Base-by-base conservation (phyloP, 2,329 filamentous ascomycete genomes). In the Escovopsis weberi region DNA sequence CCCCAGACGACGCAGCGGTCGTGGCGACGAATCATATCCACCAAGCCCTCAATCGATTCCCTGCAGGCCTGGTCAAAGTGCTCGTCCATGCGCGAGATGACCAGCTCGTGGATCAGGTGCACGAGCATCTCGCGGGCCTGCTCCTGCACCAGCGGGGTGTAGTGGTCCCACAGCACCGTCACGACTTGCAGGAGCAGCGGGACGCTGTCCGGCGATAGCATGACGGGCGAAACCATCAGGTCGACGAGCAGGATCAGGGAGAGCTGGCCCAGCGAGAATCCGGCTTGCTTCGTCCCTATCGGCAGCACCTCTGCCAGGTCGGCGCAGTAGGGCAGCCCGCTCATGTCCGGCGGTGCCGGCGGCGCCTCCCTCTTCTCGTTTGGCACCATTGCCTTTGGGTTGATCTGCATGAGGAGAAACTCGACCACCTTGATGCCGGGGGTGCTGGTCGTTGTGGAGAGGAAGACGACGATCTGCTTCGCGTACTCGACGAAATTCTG, bases 401-500 rank as follows among this genome's bases (percentile, higher is more conserved):
- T 85, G 48, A 98, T 87, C 50, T 95, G 87, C 62, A 93, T 72
- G 26, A 96, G 67, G 43, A 98, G 70, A 51, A 95, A 95, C 50
- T 98, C 91, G 10, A 98, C 81, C 3, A 98, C 88, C 55, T 94
- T 93, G 39, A 85, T 81, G 1, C 88, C 88, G 2, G 88, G 57
- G 63, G 82, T 55, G 74, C 67, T 74, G 48, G 68, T 71, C 0
- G 73, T 94, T 50, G 85, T 91, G 0, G 91, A 93, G 5, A 98
- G 62, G 58, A 95, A 96, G 1, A 98, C 93, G 12, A 96, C 87
- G 41, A 98, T 91, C 60, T 98, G 91, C 65, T 96, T 98, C 5
- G 89, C 89, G 56, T 93, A 94, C 52, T 95, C 86, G 43, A 98
- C 89, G 59, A 95, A 98, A 53, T 95, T 96, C 55, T 98, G 91